Evolutionary conservation across 805 yeast species (phyloP).

Genomic region (Alloascoidea hylecoeti): DNA sequence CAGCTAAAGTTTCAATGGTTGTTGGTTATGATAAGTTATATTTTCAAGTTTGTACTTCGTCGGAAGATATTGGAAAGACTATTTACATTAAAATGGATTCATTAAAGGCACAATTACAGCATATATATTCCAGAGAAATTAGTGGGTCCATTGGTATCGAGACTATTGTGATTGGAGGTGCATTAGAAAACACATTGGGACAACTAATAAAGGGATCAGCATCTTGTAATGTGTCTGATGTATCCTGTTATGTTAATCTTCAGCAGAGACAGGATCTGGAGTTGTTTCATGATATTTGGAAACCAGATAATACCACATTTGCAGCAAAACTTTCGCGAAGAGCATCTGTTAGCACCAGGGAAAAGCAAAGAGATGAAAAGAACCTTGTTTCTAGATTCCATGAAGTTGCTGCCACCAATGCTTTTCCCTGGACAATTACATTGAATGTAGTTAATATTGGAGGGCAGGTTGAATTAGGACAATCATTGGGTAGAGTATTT

Average conservation of each 20-base stretch:
- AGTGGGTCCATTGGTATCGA: conserved; percentile 55
- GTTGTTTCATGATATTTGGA: conserved; percentile 75
- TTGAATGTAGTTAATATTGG: conserved; percentile 36
- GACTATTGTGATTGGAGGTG: conserved; percentile 21
- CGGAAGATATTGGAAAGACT: conserved; percentile 19
- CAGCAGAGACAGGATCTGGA: conserved; percentile 82
- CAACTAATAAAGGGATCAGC: conserved; percentile 25
- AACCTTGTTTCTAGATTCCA: conserved; percentile 24
- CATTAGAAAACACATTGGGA: neutral
- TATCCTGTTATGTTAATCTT: conserved; percentile 52
- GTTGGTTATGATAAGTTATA: conserved; percentile 60
- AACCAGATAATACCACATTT: conserved; percentile 26
- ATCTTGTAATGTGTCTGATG: conserved; percentile 37
- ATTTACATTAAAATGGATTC: conserved; percentile 35
- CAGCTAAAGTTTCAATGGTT: conserved; percentile 82
- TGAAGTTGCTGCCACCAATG: conserved; percentile 44
- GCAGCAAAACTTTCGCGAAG: conserved; percentile 5
- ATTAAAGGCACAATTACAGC: conserved; percentile 65
- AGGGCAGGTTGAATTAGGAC: conserved; percentile 65
- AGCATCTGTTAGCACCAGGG: neutral
- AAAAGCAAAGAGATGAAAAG: conserved; percentile 6
- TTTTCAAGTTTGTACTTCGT: conserved; percentile 50
- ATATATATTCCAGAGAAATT: conserved; percentile 78
- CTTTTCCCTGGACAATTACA: conserved; percentile 65
- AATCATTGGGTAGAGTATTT: conserved; percentile 57